phyloP scores from a whole-genome alignment of 495 filamentous ascomycete genomes.

The Penicillium desertorum region DNA sequence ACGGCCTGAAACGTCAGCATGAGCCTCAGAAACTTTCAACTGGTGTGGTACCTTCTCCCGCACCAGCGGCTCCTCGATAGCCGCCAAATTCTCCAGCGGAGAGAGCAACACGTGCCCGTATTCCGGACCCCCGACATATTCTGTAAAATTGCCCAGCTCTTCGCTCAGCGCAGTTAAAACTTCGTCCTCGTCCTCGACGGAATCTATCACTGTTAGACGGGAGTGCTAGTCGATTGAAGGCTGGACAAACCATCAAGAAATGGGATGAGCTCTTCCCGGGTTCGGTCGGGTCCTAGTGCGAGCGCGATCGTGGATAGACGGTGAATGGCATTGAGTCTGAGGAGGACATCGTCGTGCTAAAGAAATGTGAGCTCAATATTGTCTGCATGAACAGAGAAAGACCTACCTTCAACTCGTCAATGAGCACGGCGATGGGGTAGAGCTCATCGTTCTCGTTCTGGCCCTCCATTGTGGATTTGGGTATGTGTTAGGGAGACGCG shows the following conservation, averaged over 20 bases:
- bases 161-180: conserved; percentile 96
- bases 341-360: conserved; percentile 95
- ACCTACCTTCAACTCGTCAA: conserved; percentile 94
- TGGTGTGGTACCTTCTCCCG: conserved; percentile 77
- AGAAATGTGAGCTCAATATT: conserved; percentile 26
- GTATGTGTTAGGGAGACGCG: conserved; percentile 30
- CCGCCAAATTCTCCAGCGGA: conserved; percentile 94
- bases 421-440: conserved; percentile 97
- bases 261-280: conserved; percentile 95
- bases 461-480: conserved; percentile 60
- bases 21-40: conserved; percentile 16
- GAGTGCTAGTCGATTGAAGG: conserved; percentile 12
- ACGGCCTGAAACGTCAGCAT: conserved; percentile 66
- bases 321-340: conserved; percentile 97
- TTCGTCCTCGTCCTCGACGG: conserved; percentile 97
- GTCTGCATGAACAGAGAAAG: conserved; percentile 14
- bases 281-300: conserved; percentile 90
- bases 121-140: conserved; percentile 93
- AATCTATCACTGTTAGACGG: conserved; percentile 62
- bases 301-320: conserved; percentile 96
- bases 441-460: conserved; percentile 89
- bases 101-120: conserved; percentile 95
- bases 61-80: conserved; percentile 96
- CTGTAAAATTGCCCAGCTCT: conserved; percentile 92
- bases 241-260: conserved; percentile 84